Conservation (phyloP, 495 filamentous ascomycete genomes). For the Podospora tetraspora region DNA sequence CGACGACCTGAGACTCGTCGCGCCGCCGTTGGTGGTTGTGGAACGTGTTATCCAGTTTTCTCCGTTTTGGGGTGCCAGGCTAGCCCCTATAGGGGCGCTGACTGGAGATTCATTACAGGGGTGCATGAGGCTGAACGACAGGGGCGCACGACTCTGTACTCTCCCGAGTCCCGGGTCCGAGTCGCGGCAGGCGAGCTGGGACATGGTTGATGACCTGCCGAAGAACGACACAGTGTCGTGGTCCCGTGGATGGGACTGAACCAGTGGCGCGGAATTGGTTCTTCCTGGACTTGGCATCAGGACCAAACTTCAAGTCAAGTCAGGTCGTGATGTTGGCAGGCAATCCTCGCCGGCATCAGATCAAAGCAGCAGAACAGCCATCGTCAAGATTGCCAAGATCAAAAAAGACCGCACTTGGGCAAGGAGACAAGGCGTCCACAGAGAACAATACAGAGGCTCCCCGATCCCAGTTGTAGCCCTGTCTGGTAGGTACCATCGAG, state of each 20-base stretch:
- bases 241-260: not conserved
- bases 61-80: not conserved
- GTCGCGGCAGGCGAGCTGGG: slow-evolving; percentile 5
- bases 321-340: not conserved
- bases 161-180: not conserved
- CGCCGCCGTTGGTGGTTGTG: slow-evolving; percentile 19
- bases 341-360: not conserved
- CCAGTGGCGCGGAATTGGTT: not conserved
- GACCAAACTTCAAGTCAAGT: not conserved
- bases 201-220: not conserved
- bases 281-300: not conserved
- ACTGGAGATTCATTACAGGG: slow-evolving; percentile 3
- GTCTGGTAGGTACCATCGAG: no score
- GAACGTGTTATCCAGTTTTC: slow-evolving; percentile 25
- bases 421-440: no score
- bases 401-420: not conserved
- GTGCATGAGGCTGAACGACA: not conserved
- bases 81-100: not conserved
- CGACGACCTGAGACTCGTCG: slow-evolving; percentile 16
- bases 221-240: not conserved
- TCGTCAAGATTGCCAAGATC: not conserved
- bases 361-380: not conserved
- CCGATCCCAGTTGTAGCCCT: no score
- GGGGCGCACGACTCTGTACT: not conserved
- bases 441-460: not conserved